Base-by-base conservation (phyloP, 2,329 filamentous ascomycete species). In the Cordyceps farinosa region DNA sequence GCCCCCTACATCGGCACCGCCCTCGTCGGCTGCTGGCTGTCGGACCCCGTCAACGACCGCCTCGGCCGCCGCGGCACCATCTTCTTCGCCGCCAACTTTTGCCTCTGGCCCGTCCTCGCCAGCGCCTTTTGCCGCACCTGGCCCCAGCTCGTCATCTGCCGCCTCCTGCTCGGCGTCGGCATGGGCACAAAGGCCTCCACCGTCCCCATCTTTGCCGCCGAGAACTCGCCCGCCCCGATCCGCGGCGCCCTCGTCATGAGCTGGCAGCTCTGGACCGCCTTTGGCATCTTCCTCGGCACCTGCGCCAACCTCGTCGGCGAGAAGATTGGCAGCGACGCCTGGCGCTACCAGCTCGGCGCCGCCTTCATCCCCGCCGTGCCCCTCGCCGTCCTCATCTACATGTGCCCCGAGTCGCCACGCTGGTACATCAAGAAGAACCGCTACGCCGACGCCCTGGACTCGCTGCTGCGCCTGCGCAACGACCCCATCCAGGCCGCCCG, bases 191-290 rank as follows among this genome's bases (percentile, higher is more conserved):
- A 92, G 71, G 86, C 87, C 27, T 85, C 86, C 0, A 88, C 85
- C 11, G 88, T 91, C 1, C 90, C 90, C 0, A 87, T 93, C 34
- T 93, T 90, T 69, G 87, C 89, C 0, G 90, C 90, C 2, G 90
- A 93, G 73, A 90, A 86, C 63, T 84, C 87, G 0, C 90, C 90
- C 0, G 86, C 89, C 1, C 74, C 80, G 1, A 87, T 92, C 61
- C 85, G 90, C 71, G 89, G 90, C 66, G 90, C 88, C 8, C 79
- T 95, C 22, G 90, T 93, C 66, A 94, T 94, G 90, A 87, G 87
- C 66, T 94, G 90, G 90, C 77, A 93, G 75, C 78, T 89, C 74
- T 89, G 86, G 84, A 87, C 82, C 3, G 82, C 82, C 2, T 84
- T 87, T 69, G 85, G 85, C 52, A 87, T 87, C 66, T 81, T 86